These are phyloP conservation scores for Combretum micranthum DNA, from an alignment of 345 rosid genomes.

Conservation along the genomic window DNA sequence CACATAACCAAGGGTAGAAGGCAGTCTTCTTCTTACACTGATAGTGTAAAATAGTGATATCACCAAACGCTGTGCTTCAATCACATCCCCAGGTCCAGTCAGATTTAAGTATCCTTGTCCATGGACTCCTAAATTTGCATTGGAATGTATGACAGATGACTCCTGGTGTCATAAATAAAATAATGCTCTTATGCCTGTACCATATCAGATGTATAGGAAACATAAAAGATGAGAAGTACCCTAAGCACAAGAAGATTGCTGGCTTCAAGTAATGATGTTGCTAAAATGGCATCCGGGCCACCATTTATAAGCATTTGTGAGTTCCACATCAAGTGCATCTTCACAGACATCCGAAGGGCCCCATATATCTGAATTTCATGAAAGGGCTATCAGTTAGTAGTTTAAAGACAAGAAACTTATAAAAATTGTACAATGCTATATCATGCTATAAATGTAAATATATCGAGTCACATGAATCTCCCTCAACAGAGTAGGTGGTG, in stretches of 20 bases:
- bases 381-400: constrained; percentile 8
- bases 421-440: background rate
- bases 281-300: constrained; percentile 48
- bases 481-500: no score
- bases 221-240: constrained; percentile 24
- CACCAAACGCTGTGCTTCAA: constrained; percentile 59
- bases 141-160: constrained; percentile 63
- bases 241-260: constrained; percentile 62
- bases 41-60: constrained; percentile 51
- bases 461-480: background rate
- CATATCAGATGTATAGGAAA: constrained; percentile 1
- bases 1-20: background rate
- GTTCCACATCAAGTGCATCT: constrained; percentile 68
- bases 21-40: constrained; percentile 39
- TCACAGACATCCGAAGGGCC: constrained; percentile 63
- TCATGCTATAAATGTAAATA: background rate
- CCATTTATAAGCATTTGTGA: constrained; percentile 61
- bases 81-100: constrained; percentile 56
- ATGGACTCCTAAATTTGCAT: constrained; percentile 67
- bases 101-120: constrained; percentile 67
- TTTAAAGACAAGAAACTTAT: constrained; percentile 2
- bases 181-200: constrained; percentile 5
- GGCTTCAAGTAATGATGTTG: constrained; percentile 59
- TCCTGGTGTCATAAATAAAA: constrained; percentile 25
- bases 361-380: constrained; percentile 42